Evolutionary conservation across 2,329 filamentous ascomycete species (phyloP).

Genomic region (Pezicula neosporulosa): DNA sequence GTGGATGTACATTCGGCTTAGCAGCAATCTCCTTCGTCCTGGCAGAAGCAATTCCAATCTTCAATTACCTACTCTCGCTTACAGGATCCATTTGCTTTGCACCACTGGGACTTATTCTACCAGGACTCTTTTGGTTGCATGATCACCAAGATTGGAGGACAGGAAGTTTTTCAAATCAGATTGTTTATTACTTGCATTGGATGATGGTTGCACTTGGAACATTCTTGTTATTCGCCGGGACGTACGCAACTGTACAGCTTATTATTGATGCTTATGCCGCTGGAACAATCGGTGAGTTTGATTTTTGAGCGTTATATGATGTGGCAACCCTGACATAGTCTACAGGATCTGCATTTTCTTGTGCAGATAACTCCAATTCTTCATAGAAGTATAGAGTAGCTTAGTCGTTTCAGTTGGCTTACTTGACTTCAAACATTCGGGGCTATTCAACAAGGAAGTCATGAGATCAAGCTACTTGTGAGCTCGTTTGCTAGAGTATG

Average conservation of each 20-base stretch:
- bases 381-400: too few species aligned
- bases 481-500: too few species aligned
- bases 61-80: slow-evolving; percentile 43
- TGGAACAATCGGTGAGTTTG: slow-evolving; percentile 18
- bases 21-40: slow-evolving; percentile 42
- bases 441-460: too few species aligned
- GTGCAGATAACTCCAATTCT: slow-evolving; percentile 38
- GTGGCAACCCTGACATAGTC: not conserved
- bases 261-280: slow-evolving; percentile 47
- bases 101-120: slow-evolving; percentile 43
- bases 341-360: slow-evolving; percentile 39
- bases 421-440: too few species aligned
- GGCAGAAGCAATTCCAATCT: slow-evolving; percentile 48
- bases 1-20: slow-evolving; percentile 36
- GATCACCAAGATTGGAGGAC: slow-evolving; percentile 39
- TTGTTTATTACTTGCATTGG: slow-evolving; percentile 29
- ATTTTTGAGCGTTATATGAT: not conserved
- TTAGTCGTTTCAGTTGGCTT: too few species aligned
- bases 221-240: slow-evolving; percentile 38
- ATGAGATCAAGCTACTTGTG: too few species aligned
- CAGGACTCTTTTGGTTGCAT: slow-evolving; percentile 47
- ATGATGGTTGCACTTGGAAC: slow-evolving; percentile 31
- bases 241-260: slow-evolving; percentile 43
- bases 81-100: slow-evolving; percentile 48
- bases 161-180: slow-evolving; percentile 26